Evolutionary conservation across 1,284 basidiomycete species (phyloP).

Genomic region (Xerocomus nothofagi): DNA sequence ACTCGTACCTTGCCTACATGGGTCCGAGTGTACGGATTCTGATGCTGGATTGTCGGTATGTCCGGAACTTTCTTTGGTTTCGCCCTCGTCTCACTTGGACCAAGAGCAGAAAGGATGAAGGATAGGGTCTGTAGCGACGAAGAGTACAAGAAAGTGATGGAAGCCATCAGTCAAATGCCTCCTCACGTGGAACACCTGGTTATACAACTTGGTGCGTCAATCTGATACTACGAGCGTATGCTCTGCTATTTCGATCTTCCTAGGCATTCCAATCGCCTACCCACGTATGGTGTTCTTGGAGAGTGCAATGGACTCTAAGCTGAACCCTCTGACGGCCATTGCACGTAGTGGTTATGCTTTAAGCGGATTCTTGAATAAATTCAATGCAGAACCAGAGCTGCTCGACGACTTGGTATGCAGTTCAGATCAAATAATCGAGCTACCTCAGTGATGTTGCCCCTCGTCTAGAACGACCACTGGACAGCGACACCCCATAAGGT

Average conservation of each 20-base stretch:
- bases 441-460: not conserved
- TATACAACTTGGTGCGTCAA: slow-evolving; percentile 64
- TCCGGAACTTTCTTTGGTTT: not conserved
- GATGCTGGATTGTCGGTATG: slow-evolving; percentile 82
- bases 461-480: slow-evolving; percentile 82
- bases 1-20: slow-evolving; percentile 75
- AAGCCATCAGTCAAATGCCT: slow-evolving; percentile 59
- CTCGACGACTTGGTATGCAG: slow-evolving; percentile 81
- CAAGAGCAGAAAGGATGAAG: slow-evolving; percentile 84
- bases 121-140: slow-evolving; percentile 72
- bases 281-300: slow-evolving; percentile 92
- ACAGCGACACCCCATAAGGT: slow-evolving; percentile 82
- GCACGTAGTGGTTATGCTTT: slow-evolving; percentile 69
- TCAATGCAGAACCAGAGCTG: slow-evolving; percentile 88
- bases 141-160: slow-evolving; percentile 76
- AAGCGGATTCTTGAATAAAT: slow-evolving; percentile 85
- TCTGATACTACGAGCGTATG: not conserved
- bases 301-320: slow-evolving; percentile 72
- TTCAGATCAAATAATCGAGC: not conserved
- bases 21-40: slow-evolving; percentile 74
- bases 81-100: slow-evolving; percentile 1
- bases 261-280: slow-evolving; percentile 81
- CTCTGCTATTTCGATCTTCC: slow-evolving; percentile 10
- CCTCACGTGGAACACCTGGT: slow-evolving; percentile 75
- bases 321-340: slow-evolving; percentile 79